Evolutionary conservation across 2,329 filamentous ascomycete genomes (phyloP).

Genomic region (Escovopsis sp.): DNA sequence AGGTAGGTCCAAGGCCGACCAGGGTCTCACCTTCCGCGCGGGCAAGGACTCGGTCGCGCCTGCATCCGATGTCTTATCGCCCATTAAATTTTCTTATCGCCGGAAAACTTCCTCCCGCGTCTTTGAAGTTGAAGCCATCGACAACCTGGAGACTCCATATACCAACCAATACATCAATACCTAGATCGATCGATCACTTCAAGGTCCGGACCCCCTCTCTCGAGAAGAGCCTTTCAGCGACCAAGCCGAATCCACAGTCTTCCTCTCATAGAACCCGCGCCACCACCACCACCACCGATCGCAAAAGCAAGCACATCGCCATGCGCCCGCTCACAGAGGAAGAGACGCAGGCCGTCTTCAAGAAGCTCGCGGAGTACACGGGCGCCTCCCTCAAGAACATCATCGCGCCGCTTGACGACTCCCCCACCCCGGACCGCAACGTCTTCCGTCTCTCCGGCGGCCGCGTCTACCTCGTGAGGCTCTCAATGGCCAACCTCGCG

Average conservation of each 20-base stretch:
- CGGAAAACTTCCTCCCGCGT: no score
- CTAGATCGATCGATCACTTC: no score
- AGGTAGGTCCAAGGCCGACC: no score
- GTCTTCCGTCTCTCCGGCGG: constrained; percentile 74
- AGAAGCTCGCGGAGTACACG: constrained; percentile 88
- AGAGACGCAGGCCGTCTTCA: constrained; percentile 71
- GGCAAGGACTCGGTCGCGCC: no score
- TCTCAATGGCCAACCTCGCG: constrained; percentile 81
- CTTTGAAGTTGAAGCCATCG: no score
- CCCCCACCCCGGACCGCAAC: constrained; percentile 57
- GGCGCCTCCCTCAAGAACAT: constrained; percentile 75
- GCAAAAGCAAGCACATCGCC: constrained; percentile 12
- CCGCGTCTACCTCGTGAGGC: constrained; percentile 82
- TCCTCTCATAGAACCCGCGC: background rate
- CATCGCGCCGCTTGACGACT: constrained; percentile 57
- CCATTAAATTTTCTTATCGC: no score
- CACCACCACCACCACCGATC: background rate
- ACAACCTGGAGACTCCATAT: background rate
- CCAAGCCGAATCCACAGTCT: background rate
- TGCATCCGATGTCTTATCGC: no score
- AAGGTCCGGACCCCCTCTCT: no score
- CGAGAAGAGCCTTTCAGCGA: background rate
- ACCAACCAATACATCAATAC: background rate
- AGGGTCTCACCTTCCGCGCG: no score
- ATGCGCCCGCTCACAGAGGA: constrained; percentile 74